Evolutionary conservation across 768 basidiomycete species (phyloP), one percentile per base, ranked within the genome.

Genomic region (Rhodotorula babjevae): DNA sequence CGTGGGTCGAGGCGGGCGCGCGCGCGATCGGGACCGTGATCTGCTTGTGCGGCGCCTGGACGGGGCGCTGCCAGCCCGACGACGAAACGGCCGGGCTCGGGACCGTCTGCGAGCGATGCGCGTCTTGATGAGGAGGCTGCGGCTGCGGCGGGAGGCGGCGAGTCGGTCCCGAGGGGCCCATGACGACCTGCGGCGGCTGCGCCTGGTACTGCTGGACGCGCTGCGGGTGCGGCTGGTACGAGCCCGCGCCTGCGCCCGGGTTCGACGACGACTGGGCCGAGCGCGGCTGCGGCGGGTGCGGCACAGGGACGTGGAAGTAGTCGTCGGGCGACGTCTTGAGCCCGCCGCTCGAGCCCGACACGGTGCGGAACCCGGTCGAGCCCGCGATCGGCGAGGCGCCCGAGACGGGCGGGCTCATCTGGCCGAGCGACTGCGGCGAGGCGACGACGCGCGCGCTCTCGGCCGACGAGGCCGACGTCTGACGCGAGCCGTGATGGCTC

Each of bases 71-170:
- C 73, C 69, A 74, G 14, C 27, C 40, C 27, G 66, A 46, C 33
- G 63, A 56, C 15, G 73, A 60, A 12, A 67, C 69, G 23, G 56
- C 62, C 18, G 64, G 55, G 31, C 59, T 14, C 25, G 73, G 69
- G 10, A 63, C 66, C 23, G 68, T 74, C 23, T 74, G 69, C 53
- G 50, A 33, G 3, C 73, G 65, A 58, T 68, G 67, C 23, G 55
- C 52, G 60, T 8, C 19, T 5, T 29, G 49, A 0, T 23, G 31
- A 12, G 23, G 53, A 0, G 15, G 16, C 27, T 73, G 47, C 5
- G 63, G 69, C 15, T 61, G 69, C 3, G 61, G 67, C 21, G 70
- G 74, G n/a, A 75, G 67, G 25, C 67, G 61, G 7, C 74, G 67
- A 3, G 66, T 69, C 36, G 70, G 64, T 0, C 74, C 74, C 2